Evolutionary conservation across 129 eudicot species (phyloP).

Genomic region (Chrysanthemum seticuspe): DNA sequence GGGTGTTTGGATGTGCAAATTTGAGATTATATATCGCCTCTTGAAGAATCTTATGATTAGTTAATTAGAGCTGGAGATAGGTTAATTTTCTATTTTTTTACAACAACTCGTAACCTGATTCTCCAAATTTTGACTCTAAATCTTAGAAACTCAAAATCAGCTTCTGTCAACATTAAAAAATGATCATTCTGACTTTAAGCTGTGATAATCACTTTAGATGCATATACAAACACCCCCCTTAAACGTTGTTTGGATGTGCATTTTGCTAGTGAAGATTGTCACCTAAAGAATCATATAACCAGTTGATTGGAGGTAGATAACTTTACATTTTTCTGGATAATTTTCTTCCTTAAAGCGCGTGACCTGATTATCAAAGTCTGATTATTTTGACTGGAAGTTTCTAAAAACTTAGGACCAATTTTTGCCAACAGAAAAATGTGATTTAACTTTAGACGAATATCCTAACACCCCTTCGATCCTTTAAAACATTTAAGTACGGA

Average conservation of each 20-base stretch:
- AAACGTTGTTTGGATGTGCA: too few species aligned
- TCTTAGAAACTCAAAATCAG: not conserved
- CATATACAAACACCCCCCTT: not conserved
- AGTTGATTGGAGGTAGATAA: not conserved
- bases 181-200: not conserved
- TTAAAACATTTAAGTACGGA: not conserved
- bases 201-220: not conserved
- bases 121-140: not conserved
- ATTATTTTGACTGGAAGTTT: too few species aligned
- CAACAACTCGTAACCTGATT: not conserved
- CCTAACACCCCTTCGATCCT: not conserved
- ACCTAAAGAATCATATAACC: too few species aligned
- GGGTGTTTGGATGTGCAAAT: not conserved
- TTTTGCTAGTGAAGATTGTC: too few species aligned
- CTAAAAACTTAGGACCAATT: too few species aligned
- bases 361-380: too few species aligned
- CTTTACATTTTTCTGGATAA: too few species aligned
- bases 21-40: not conserved
- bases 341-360: too few species aligned
- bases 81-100: not conserved
- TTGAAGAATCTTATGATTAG: constrained; percentile 4
- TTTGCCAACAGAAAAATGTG: too few species aligned
- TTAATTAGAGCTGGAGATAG: not conserved
- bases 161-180: not conserved
- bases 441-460: too few species aligned